Evolutionary conservation across 2,329 filamentous ascomycete species (phyloP).

Genomic region (Aspergillus sp.): DNA sequence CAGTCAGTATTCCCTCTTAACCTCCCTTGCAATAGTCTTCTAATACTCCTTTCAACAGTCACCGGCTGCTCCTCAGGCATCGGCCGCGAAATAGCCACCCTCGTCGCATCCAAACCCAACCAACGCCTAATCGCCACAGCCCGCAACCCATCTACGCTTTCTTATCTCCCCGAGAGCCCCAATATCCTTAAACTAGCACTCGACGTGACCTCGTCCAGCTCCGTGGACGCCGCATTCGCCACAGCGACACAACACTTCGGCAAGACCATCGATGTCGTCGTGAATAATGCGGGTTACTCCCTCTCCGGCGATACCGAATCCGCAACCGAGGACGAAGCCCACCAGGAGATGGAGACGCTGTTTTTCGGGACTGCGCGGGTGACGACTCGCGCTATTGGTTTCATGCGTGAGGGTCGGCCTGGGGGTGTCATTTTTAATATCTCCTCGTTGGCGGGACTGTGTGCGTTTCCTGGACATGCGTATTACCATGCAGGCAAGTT

Average conservation of each 20-base stretch:
- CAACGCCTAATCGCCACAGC: conserved; percentile 47
- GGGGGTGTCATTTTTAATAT: conserved; percentile 17
- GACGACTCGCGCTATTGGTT: conserved; percentile 32
- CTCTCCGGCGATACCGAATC: conserved; percentile 15
- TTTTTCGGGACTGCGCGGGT: conserved; percentile 34
- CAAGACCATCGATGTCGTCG: conserved; percentile 24
- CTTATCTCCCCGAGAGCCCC: conserved; percentile 33
- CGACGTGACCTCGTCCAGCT: conserved; percentile 42
- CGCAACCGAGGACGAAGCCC: conserved; percentile 10
- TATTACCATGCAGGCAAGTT: conserved; percentile 17
- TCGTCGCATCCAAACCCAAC: conserved; percentile 31
- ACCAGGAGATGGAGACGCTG: conserved; percentile 11
- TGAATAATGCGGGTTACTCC: conserved; percentile 18
- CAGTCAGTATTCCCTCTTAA: conserved; percentile 23
- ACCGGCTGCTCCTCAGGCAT: conserved; percentile 50
- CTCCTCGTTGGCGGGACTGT: conserved; percentile 12
- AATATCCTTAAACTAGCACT: conserved; percentile 44
- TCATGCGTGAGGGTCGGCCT: conserved; percentile 26
- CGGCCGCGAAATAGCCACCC: conserved; percentile 35
- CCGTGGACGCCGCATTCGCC: conserved; percentile 33
- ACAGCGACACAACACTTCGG: conserved; percentile 30
- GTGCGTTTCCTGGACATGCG: conserved; percentile 13
- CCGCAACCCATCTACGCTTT: conserved; percentile 39
- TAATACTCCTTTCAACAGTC: conserved; percentile 26
- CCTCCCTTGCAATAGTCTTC: not conserved